Percentiles rank a stretch among this genome's conserved stretches.
Evolutionary conservation across 75 land plant species (phyloP).

Genomic region (Ceratopteris richardii): DNA sequence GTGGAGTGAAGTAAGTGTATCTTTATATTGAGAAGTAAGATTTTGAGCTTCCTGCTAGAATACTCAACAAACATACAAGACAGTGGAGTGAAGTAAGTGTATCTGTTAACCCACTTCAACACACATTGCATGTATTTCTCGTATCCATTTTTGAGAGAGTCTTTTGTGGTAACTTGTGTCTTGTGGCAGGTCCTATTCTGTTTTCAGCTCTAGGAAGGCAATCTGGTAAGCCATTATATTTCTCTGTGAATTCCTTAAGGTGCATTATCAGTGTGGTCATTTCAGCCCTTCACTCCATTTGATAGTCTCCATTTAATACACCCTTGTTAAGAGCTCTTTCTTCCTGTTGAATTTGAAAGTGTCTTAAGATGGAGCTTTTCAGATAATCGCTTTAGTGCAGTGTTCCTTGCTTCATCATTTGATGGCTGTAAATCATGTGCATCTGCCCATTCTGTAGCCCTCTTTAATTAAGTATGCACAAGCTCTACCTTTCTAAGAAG

Average conservation of each 20-base stretch:
- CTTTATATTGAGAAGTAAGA: too few relatives aligned
- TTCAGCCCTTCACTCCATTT: constrained; percentile 49
- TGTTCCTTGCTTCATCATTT: constrained; percentile 35
- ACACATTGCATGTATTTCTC: too few relatives aligned
- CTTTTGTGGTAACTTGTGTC: too few relatives aligned
- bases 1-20: too few relatives aligned
- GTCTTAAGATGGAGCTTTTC: constrained; percentile 66
- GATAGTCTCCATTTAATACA: constrained; percentile 42
- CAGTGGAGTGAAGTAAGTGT: too few relatives aligned
- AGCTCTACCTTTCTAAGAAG: constrained; percentile 55
- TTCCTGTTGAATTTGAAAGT: constrained; percentile 51
- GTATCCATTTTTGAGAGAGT: too few relatives aligned
- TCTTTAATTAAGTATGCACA: constrained; percentile 66
- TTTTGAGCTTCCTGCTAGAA: too few relatives aligned
- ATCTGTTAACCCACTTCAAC: too few relatives aligned
- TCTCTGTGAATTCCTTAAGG: constrained; percentile 66
- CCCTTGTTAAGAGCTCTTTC: constrained; percentile 61
- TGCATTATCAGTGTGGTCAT: constrained; percentile 57
- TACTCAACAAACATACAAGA: too few relatives aligned
- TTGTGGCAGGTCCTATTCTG: constrained; percentile 70
- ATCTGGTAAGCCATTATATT: constrained; percentile 48
- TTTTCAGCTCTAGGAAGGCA: constrained; percentile 13
- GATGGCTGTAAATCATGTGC: constrained; percentile 32
- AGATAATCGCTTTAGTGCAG: constrained; percentile 48
- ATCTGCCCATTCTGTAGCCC: constrained; percentile 62